Base-by-base conservation (phyloP, 2,329 filamentous ascomycete genomes). In the Colletotrichum echinochloae region DNA sequence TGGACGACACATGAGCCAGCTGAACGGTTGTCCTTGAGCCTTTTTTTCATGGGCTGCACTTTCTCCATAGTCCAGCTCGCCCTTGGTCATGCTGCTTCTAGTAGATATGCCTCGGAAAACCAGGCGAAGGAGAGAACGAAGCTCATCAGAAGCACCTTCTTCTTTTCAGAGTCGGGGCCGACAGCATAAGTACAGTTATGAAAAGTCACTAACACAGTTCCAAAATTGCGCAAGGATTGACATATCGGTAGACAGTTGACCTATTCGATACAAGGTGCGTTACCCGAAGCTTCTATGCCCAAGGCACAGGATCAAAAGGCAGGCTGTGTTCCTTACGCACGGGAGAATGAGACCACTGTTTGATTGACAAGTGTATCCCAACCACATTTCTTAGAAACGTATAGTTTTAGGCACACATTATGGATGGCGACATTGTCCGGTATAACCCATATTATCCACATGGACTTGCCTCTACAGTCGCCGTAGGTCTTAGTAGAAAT, bases 401-500 rank as follows among this genome's bases (percentile, higher is more conserved):
- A 44, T 9, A 39, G 37, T 2, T 3, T 39, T 5, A 39, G 37
- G 2, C 39, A 18, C 5, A 46, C 3, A 12, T 3, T n/a, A 46
- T 46, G 4, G 1, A 46, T 12, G n/a, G 20, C 11, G 20, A 11
- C 5, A 4, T 12, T 9, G 41, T 2, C n/a, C n/a, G 20, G 20
- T 4, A 11, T 3, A 3, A 11, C 5, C 2, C 9, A 1, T 3
- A n/a, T 46, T 20, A 1, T n/a, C 2, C 8, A 11, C 20, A 0
- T 11, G 12, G 8, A 7, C 20, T n/a, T 44, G 3, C 16, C 6
- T 18, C 6, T n/a, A 6, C n/a, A n/a, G 41, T n/a, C 2, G n/a
- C 12, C 1, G 5, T n/a, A n/a, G 7, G 20, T 18, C 20, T 3
- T 3, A 46, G 20, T 46, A 9, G 9, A 9, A 12, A 11, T 11